A percentile compares a stretch with the other conserved stretches of the same genome.
phyloP scores from a whole-genome alignment of 129 eudicot genomes.

The Calendula officinalis region DNA sequence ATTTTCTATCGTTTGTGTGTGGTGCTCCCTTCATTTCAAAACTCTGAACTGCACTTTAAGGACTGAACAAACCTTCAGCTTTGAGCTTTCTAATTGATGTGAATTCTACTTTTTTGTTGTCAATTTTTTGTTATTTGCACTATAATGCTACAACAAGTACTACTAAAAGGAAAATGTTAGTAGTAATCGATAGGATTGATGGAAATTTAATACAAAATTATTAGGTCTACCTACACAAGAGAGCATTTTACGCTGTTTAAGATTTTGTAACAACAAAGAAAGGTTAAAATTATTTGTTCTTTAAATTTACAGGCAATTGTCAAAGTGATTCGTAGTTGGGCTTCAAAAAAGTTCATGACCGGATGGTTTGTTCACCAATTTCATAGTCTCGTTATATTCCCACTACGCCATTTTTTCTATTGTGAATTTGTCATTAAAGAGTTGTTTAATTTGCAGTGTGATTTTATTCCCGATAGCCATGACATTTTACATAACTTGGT shows the following conservation, averaged over 20 bases:
- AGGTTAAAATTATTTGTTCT: not conserved
- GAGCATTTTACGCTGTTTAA: not conserved
- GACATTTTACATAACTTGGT: conserved; percentile 75
- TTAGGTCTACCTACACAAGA: not conserved
- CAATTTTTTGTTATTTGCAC: not conserved
- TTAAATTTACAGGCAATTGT: conserved; percentile 51
- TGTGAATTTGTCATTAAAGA: not conserved
- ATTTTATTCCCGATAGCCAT: conserved; percentile 68
- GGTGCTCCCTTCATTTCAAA: not conserved
- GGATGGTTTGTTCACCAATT: conserved; percentile 61
- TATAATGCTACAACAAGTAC: not conserved
- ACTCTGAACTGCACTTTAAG: not conserved
- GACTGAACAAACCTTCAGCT: not conserved
- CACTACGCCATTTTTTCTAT: not conserved
- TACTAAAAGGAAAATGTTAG: not conserved
- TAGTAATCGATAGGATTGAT: not conserved
- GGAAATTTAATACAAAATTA: conserved; percentile 4
- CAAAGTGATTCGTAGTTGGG: conserved; percentile 78
- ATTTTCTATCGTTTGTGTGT: not conserved
- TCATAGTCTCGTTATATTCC: not conserved
- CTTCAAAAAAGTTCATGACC: conserved; percentile 72
- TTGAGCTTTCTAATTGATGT: not conserved
- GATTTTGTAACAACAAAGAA: not conserved
- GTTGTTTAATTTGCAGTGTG: conserved; percentile 60
- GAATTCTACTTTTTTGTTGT: not conserved